phyloP scores from a whole-genome alignment of 495 filamentous ascomycete genomes.

The Delitschia confertaspora region DNA sequence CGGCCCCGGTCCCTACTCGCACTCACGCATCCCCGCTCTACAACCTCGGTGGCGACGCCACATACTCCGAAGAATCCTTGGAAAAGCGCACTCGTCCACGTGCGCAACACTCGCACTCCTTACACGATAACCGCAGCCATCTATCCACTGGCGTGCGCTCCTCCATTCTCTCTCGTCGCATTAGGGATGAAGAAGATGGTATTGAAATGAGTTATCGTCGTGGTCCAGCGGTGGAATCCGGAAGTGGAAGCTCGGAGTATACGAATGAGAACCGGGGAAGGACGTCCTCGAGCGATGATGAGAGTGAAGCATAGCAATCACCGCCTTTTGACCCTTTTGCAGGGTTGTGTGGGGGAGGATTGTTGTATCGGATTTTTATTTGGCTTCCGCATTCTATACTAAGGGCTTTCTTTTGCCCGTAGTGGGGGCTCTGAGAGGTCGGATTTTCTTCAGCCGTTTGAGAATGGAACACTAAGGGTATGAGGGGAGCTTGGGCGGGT shows the following conservation, averaged over 20 bases:
- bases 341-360: slow-evolving; percentile 8
- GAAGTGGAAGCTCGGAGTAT: slow-evolving; percentile 8
- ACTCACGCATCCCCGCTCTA: neutral
- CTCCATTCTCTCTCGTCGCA: neutral
- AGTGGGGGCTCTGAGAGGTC: too few species aligned
- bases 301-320: too few species aligned
- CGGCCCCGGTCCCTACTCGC: neutral
- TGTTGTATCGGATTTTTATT: slow-evolving; percentile 7
- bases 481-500: too few species aligned
- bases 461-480: too few species aligned
- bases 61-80: too few species aligned
- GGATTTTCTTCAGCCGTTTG: too few species aligned
- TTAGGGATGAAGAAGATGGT: neutral
- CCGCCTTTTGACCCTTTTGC: slow-evolving; percentile 3
- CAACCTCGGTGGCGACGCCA: neutral
- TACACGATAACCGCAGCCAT: neutral
- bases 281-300: too few species aligned
- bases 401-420: slow-evolving; percentile 21
- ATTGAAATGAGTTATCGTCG: slow-evolving; percentile 1
- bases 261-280: slow-evolving; percentile 9
- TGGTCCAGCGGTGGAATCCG: slow-evolving; percentile 13
- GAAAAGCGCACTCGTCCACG: neutral
- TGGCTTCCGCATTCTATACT: slow-evolving; percentile 22
- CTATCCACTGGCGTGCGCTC: neutral
- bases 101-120: neutral